A percentile compares a stretch with the other conserved stretches of the same genome.
phyloP scores from a whole-genome alignment of 2,329 filamentous ascomycete genomes.

The Claviceps fusiformis region DNA sequence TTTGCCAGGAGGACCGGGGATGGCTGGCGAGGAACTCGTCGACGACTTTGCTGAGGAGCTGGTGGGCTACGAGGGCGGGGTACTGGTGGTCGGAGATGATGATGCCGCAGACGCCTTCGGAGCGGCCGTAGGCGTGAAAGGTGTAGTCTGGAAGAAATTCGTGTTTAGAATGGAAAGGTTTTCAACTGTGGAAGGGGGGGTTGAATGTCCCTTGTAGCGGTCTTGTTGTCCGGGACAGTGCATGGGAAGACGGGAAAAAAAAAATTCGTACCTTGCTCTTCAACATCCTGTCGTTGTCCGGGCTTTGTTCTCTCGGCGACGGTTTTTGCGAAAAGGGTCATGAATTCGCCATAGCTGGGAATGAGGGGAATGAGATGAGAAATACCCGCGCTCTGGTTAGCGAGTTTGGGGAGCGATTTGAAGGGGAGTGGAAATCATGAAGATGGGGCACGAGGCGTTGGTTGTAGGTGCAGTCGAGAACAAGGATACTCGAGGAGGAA shows the following conservation, averaged over 20 bases:
- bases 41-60: slow-evolving; percentile 71
- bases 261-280: slow-evolving; percentile 62
- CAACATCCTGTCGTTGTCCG: slow-evolving; percentile 74
- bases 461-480: too few species aligned
- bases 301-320: slow-evolving; percentile 73
- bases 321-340: slow-evolving; percentile 75
- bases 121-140: slow-evolving; percentile 66
- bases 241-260: background rate
- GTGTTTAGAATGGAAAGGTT: background rate
- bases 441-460: background rate
- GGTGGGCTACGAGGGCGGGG: slow-evolving; percentile 67
- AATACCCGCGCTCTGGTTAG: slow-evolving; percentile 4
- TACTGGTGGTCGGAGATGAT: slow-evolving; percentile 68
- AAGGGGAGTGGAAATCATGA: background rate
- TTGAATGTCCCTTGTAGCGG: too few species aligned
- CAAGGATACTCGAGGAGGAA: too few species aligned
- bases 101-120: slow-evolving; percentile 61
- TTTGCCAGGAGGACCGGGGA: slow-evolving; percentile 54
- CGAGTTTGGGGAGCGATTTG: background rate
- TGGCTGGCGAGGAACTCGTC: slow-evolving; percentile 75
- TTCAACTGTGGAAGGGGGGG: too few species aligned
- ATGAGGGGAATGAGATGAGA: too few species aligned
- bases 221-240: too few species aligned
- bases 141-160: slow-evolving; percentile 40
- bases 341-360: slow-evolving; percentile 46